Evolutionary conservation across 1,284 basidiomycete species (phyloP).

Genomic region (Austropuccinia psidii): DNA sequence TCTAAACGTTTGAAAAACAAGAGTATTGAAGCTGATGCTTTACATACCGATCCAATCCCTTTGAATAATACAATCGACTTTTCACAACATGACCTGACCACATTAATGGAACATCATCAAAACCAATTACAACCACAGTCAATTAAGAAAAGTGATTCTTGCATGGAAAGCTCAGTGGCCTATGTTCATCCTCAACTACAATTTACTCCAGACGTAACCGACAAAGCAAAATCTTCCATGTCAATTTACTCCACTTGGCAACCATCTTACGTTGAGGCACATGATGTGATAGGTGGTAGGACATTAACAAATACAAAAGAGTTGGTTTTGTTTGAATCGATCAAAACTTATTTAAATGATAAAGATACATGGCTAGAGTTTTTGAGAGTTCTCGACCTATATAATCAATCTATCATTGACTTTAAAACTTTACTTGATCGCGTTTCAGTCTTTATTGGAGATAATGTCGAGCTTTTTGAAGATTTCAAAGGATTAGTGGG

Average conservation of each 20-base stretch:
- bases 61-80: background rate
- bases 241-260: conserved; percentile 17
- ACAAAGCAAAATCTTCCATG: background rate
- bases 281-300: conserved; percentile 36
- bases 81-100: background rate
- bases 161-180: background rate
- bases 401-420: conserved; percentile 45
- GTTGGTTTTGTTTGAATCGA: conserved; percentile 28
- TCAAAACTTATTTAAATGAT: conserved; percentile 20
- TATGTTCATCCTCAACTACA: conserved; percentile 11
- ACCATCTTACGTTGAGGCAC: conserved; percentile 19
- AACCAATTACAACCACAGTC: background rate
- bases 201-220: conserved; percentile 10
- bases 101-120: background rate
- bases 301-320: conserved; percentile 34
- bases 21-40: background rate
- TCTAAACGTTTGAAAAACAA: conserved; percentile 18
- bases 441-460: conserved; percentile 36
- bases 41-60: conserved; percentile 17
- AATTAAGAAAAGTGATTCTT: conserved; percentile 6
- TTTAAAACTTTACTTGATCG: conserved; percentile 34
- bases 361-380: conserved; percentile 47
- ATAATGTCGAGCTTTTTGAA: conserved; percentile 33
- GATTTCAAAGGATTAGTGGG: conserved; percentile 36
- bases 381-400: conserved; percentile 48